Evolutionary conservation across 805 yeast genomes (phyloP).

Genomic region (Barnettozyma siamensis): DNA sequence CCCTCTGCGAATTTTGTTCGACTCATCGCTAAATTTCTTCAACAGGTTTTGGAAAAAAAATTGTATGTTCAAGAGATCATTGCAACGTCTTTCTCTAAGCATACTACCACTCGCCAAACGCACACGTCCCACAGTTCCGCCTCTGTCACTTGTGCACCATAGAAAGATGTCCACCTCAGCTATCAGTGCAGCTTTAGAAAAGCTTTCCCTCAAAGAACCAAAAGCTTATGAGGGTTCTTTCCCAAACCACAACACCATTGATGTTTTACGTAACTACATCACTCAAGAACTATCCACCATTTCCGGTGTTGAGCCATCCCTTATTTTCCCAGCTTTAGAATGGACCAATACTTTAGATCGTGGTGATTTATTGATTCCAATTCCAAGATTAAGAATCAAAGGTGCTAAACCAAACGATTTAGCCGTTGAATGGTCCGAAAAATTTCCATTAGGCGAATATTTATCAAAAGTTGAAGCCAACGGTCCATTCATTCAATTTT

Average conservation of each 20-base stretch:
- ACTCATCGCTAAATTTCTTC: constrained; percentile 3
- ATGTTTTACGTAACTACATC: constrained; percentile 85
- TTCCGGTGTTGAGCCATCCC: constrained; percentile 60
- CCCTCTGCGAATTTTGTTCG: background rate
- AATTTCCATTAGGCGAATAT: constrained; percentile 68
- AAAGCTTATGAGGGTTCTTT: constrained; percentile 48
- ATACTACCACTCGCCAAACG: background rate
- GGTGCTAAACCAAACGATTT: constrained; percentile 72
- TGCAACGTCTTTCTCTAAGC: background rate
- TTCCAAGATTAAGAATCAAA: constrained; percentile 85
- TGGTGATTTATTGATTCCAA: constrained; percentile 89
- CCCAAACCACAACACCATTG: constrained; percentile 78
- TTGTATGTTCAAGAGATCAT: background rate
- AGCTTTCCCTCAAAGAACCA: constrained; percentile 37
- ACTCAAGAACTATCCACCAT: constrained; percentile 68
- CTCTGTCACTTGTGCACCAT: background rate
- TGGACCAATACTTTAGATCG: constrained; percentile 80
- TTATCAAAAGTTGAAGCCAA: constrained; percentile 69
- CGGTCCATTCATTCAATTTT: constrained; percentile 91
- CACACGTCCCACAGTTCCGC: background rate
- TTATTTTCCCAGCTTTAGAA: constrained; percentile 83
- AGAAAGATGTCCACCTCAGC: constrained; percentile 24
- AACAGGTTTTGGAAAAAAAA: background rate
- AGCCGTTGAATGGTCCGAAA: constrained; percentile 71
- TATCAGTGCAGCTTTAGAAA: constrained; percentile 28